Evolutionary conservation across 169 alveolate genomes (phyloP).

Genomic region (Cryptosporidium canis): DNA sequence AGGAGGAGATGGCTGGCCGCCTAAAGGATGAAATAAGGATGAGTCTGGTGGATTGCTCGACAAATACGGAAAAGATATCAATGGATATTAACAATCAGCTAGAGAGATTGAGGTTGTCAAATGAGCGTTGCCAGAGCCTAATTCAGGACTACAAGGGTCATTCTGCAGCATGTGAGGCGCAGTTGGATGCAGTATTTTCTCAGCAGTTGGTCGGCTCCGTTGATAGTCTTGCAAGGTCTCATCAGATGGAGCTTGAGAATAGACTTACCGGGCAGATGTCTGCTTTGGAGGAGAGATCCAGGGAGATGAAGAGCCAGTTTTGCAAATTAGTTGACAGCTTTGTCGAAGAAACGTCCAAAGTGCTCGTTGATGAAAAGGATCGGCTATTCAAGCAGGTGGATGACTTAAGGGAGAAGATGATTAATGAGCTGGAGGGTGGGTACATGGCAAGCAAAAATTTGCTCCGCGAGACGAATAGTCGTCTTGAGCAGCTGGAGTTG

Average conservation of each 20-base stretch:
- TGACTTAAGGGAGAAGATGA: conserved; percentile 2
- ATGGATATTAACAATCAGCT: not conserved
- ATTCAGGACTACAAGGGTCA: conserved; percentile 11
- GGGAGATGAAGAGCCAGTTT: conserved; percentile 18
- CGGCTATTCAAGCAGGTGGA: conserved; percentile 12
- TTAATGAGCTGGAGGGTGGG: not conserved
- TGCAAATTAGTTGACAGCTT: conserved; percentile 29
- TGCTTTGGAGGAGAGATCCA: conserved; percentile 2
- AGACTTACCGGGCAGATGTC: conserved; percentile 3
- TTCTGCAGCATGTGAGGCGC: not conserved
- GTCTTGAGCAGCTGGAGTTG: not conserved
- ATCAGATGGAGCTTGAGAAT: conserved; percentile 8
- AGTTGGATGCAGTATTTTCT: not conserved
- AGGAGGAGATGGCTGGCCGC: not conserved
- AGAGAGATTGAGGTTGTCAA: conserved; percentile 17
- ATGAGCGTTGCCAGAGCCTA: conserved; percentile 3
- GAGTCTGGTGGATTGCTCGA: not conserved
- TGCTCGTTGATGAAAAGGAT: not conserved
- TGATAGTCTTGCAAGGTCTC: not conserved
- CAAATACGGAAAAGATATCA: not conserved
- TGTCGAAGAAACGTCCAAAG: conserved; percentile 24
- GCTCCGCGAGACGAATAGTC: not conserved
- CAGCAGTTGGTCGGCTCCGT: not conserved
- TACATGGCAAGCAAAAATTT: conserved; percentile 5
- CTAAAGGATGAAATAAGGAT: conserved; percentile 19